phyloP scores from a whole-genome alignment of 306 rosid species.

The Cucumis cinereus region DNA sequence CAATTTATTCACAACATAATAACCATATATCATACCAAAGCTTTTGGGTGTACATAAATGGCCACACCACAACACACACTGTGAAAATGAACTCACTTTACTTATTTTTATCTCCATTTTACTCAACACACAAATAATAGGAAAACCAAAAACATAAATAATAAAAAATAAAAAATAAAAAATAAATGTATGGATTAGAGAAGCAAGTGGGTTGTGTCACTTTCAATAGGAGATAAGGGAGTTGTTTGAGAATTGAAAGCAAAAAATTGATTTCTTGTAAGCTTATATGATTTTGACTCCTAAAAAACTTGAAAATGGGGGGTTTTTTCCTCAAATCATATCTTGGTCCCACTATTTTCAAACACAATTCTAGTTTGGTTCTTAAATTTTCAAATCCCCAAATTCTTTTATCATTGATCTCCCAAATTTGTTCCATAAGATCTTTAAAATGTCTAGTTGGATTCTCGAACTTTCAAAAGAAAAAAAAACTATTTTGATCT shows the following conservation, averaged over 20 bases:
- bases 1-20: neutral
- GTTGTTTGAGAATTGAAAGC: conserved; percentile 28
- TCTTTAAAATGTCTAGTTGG: too few relatives aligned
- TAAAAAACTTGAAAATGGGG: neutral
- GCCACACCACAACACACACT: neutral
- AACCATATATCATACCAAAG: neutral
- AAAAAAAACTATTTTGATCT: too few relatives aligned
- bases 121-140: neutral
- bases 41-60: neutral
- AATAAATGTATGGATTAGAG: neutral
- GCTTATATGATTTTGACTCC: conserved; percentile 28
- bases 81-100: neutral
- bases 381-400: too few relatives aligned
- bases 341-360: too few relatives aligned
- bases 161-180: too few relatives aligned
- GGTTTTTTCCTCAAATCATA: too few relatives aligned
- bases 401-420: too few relatives aligned
- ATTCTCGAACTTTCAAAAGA: too few relatives aligned
- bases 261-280: conserved; percentile 41
- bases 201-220: conserved; percentile 4
- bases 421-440: too few relatives aligned
- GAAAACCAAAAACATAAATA: too few relatives aligned
- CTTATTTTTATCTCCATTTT: neutral
- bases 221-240: conserved; percentile 14
- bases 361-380: too few relatives aligned